Conservation (phyloP, 2,329 filamentous ascomycete genomes). For the Geosmithia flava region DNA sequence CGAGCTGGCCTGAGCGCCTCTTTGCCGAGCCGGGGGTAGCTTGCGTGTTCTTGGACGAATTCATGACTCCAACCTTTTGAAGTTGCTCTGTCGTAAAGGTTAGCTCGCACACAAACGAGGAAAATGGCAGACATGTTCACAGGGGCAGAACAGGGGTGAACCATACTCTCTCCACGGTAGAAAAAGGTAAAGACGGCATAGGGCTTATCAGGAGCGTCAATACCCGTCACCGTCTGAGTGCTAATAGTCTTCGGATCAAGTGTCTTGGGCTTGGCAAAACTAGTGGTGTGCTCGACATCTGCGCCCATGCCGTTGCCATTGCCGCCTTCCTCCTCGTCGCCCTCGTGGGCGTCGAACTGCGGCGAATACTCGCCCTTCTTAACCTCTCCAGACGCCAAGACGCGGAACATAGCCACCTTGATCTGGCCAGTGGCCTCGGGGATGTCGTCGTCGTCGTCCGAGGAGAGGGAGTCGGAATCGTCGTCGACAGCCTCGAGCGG, state of each 20-base stretch:
- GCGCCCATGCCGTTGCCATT: conserved; percentile 53
- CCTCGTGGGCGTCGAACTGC: conserved; percentile 93
- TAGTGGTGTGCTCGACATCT: conserved; percentile 92
- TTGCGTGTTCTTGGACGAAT: conserved; percentile 50
- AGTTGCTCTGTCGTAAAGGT: conserved; percentile 59
- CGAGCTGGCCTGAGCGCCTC: conserved; percentile 68
- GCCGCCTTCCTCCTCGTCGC: conserved; percentile 60
- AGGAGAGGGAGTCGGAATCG: conserved; percentile 64
- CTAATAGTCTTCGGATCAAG: conserved; percentile 95
- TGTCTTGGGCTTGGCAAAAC: conserved; percentile 92
- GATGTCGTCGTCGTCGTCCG: conserved; percentile 71
- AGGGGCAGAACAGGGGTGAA: not conserved
- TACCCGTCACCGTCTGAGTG: conserved; percentile 97
- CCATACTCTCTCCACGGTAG: conserved; percentile 87
- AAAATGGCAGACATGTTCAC: not conserved
- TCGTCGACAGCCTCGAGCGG: conserved; percentile 58
- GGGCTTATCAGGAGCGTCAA: conserved; percentile 89
- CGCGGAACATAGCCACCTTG: conserved; percentile 92
- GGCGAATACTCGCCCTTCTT: conserved; percentile 97
- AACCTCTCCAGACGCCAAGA: conserved; percentile 90
- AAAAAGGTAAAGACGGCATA: conserved; percentile 97
- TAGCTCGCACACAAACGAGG: conserved; percentile 7
- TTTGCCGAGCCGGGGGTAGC: conserved; percentile 52
- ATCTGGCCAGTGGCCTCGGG: conserved; percentile 95
- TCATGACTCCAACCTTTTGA: conserved; percentile 87